Evolutionary conservation across 2,329 filamentous ascomycete species (phyloP), one percentile per base, ranked within the genome.

Genomic region (Fonsecaea monophora): DNA sequence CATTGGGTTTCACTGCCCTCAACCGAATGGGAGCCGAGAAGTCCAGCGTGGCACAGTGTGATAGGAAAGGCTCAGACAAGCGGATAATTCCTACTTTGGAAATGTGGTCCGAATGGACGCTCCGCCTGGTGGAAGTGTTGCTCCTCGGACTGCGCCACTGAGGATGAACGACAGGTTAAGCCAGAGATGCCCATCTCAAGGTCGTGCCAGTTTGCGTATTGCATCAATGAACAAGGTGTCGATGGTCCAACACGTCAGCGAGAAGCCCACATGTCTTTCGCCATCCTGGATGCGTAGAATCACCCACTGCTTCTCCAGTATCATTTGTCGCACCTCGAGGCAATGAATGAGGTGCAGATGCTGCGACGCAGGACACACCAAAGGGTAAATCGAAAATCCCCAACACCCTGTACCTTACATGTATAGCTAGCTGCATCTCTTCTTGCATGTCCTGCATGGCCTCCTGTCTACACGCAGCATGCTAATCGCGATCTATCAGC

Each of bases 21-120:
- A 50, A 25, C 18, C 45, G 53, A 35, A 37, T 18, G 13, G n/a
- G 53, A 55, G 34, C 25, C 30, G 34, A n/a, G n/a, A n/a, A 18
- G 53, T 8, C n/a, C 30, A 35, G 53, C 57, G 57, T 60, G 57
- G 57, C 57, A 42, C 57, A 50, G 57, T 37, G n/a, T 60, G 40
- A 50, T 60, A 60, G 57, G 57, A 60, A 50, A 18, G 8, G 9
- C 18, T 12, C 18, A 50, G 2, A 12, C 18, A 50, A 12, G 25
- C 25, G 8, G 21, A 50, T 50, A 12, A 12, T 25, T 50, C 18
- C 18, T 25, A 21, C 9, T 50, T 25, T 50, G 18, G 45, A 21
- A 50, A 12, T 25, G 18, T 50, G 45, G 18, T 10, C 21, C 21
- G 15, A 50, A 7, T 25, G 45, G 18, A 25, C 12, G 45, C 18